Evolutionary conservation across 306 rosid species (phyloP), one percentile per base, ranked within the genome.

Genomic region (Dalbergia oliveri): DNA sequence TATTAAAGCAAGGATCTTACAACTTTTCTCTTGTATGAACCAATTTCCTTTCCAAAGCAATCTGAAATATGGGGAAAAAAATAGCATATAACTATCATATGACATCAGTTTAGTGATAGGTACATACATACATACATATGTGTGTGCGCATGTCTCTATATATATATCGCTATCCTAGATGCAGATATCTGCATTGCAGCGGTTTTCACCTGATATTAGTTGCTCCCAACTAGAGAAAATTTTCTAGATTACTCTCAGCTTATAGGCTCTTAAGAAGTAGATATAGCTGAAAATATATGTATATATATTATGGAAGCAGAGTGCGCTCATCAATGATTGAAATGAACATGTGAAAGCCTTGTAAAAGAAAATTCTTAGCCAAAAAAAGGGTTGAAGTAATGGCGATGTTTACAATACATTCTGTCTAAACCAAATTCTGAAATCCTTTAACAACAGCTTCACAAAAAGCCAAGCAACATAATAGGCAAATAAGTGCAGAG

Each of bases 11-110:
- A 96, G 97, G 86, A 93, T 89, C 90, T 90, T 96, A 81, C 99
- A 96, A 86, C 99, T 96, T 90, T 96, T 93, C 87, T 93, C 98
- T 83, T 93, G 99, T 67, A 93, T 68, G 81, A 93, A 96, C 99
- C 98, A 96, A 83, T 93, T 96, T 77, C 97, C 97, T 58, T 87
- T 90, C 97, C 97, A 84, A 68, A 96, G 99, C 97, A 91, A 91
- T 79, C 99, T 96, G 97, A 84, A 93, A 85, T 77, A 82, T 19
- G 31, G 56, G 79, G 16, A 66, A 66, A 72, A 53, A 3, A 69
- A 57, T 18, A 51, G 11, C 31, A 26, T 26, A 10, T 21, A 45
- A 67, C 37, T 78, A 75, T 65, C 61, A 75, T 44, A 80, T 5
- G 33, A 4, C 23, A 75, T 43, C 11, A 73, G 59, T 35, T 54